Conservation (phyloP, 1,284 basidiomycete genomes). For the Meripilus lineatus region DNA sequence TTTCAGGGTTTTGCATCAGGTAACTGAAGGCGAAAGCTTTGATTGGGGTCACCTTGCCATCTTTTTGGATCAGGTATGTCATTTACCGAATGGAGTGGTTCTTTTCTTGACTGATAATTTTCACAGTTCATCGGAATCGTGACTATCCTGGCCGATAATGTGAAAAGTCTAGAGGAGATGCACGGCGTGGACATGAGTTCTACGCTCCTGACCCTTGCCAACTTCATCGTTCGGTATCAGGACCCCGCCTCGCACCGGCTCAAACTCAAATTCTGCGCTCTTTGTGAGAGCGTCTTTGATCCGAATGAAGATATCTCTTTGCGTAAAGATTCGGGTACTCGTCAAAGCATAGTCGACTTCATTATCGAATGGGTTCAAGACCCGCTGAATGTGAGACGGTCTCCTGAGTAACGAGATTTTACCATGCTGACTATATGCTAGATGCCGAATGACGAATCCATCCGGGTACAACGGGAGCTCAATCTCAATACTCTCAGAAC, state of each 20-base stretch:
- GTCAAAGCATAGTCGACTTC: slow-evolving; percentile 71
- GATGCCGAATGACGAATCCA: slow-evolving; percentile 22
- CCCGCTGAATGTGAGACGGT: slow-evolving; percentile 37
- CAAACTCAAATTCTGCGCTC: slow-evolving; percentile 71
- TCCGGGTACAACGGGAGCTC: slow-evolving; percentile 53
- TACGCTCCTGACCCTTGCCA: slow-evolving; percentile 58
- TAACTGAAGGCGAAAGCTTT: slow-evolving; percentile 34
- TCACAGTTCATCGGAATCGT: slow-evolving; percentile 67
- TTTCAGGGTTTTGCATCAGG: slow-evolving; percentile 41
- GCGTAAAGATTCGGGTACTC: slow-evolving; percentile 59
- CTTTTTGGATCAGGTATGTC: slow-evolving; percentile 70
- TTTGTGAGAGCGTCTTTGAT: slow-evolving; percentile 66
- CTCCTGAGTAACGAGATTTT: slow-evolving; percentile 1
- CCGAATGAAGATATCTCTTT: slow-evolving; percentile 58
- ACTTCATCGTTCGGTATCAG: slow-evolving; percentile 61
- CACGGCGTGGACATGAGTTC: slow-evolving; percentile 69
- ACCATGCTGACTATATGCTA: slow-evolving; percentile 9
- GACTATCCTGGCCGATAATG: slow-evolving; percentile 73
- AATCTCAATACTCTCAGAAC: slow-evolving; percentile 71
- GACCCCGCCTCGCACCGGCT: slow-evolving; percentile 54
- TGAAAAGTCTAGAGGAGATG: slow-evolving; percentile 55
- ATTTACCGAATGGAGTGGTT: not conserved
- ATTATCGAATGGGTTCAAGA: slow-evolving; percentile 75
- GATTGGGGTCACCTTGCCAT: slow-evolving; percentile 55
- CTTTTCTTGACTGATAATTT: not conserved